These are phyloP conservation scores for Trichophyton verrucosum DNA, from an alignment of 2,329 filamentous ascomycete genomes.

Conservation along the genomic window DNA sequence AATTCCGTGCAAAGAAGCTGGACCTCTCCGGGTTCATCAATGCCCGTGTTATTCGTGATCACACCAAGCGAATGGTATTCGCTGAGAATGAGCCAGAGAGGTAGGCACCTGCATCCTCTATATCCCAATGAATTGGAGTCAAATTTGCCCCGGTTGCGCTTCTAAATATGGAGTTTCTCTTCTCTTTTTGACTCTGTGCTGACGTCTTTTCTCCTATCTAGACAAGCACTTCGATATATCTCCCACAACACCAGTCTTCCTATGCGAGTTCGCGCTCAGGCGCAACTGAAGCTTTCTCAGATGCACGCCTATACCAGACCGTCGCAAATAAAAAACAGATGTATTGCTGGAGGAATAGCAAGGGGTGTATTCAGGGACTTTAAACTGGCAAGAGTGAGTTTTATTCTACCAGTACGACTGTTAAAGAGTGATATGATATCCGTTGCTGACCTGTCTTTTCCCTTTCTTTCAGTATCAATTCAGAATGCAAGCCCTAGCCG, in stretches of 20 bases:
- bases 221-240: constrained; percentile 86
- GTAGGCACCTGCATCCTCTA: constrained; percentile 38
- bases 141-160: neutral
- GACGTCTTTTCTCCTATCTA: constrained; percentile 25
- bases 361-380: constrained; percentile 89
- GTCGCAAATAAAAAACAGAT: constrained; percentile 89
- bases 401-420: neutral
- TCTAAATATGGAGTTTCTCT: neutral
- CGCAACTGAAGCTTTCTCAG: constrained; percentile 81
- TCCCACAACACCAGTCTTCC: constrained; percentile 85
- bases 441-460: constrained; percentile 15
- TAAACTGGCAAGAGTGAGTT: constrained; percentile 72
- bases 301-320: constrained; percentile 94
- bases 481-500: constrained; percentile 72
- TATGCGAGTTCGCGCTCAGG: constrained; percentile 69
- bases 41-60: constrained; percentile 75
- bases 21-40: constrained; percentile 84
- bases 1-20: constrained; percentile 81
- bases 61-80: constrained; percentile 92
- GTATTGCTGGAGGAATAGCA: constrained; percentile 79
- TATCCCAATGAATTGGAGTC: neutral
- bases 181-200: neutral
- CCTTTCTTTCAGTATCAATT: constrained; percentile 63
- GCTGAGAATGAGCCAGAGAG: constrained; percentile 77
- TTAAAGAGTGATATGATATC: neutral